These are phyloP conservation scores for Lodderomyces margitis DNA, from an alignment of 1,139 yeast genomes.

Conservation along the genomic window DNA sequence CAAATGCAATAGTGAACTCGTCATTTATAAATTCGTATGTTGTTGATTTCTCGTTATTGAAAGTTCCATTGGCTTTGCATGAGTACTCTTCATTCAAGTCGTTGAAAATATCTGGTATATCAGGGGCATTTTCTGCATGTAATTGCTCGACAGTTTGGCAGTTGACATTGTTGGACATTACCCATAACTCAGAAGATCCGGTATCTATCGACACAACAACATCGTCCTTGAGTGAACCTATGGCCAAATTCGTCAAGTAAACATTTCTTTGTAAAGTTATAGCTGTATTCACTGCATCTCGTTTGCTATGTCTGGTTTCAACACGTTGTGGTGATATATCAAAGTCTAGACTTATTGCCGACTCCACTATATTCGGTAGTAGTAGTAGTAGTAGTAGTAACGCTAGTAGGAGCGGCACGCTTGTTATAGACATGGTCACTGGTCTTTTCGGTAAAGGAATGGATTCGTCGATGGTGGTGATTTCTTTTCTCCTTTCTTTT, in stretches of 20 bases:
- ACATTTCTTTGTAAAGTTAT: slow-evolving; percentile 5
- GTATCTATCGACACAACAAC: slow-evolving; percentile 41
- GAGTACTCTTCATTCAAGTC: slow-evolving; percentile 10
- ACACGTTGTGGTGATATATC: neutral
- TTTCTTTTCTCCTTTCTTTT: no score
- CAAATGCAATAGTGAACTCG: slow-evolving; percentile 35
- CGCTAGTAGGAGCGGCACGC: neutral
- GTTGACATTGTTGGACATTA: slow-evolving; percentile 16
- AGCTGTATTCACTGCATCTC: neutral
- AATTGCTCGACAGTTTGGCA: slow-evolving; percentile 38
- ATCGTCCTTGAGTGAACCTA: slow-evolving; percentile 32
- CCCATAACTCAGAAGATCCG: slow-evolving; percentile 48
- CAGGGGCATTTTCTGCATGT: slow-evolving; percentile 7
- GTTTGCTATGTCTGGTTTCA: neutral
- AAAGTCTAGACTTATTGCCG: neutral
- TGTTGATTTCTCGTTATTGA: slow-evolving; percentile 10
- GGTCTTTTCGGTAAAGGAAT: neutral
- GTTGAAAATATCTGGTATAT: slow-evolving; percentile 10
- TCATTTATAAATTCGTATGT: slow-evolving; percentile 7
- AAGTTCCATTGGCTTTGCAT: slow-evolving; percentile 14
- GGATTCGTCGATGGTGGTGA: neutral
- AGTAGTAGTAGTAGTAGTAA: neutral
- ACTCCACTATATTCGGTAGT: neutral
- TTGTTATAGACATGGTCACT: neutral
- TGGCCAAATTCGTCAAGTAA: slow-evolving; percentile 40